Percentiles rank a stretch among this genome's conserved stretches.
Conservation (phyloP, 75 land plant species). For the Pinus taeda region DNA sequence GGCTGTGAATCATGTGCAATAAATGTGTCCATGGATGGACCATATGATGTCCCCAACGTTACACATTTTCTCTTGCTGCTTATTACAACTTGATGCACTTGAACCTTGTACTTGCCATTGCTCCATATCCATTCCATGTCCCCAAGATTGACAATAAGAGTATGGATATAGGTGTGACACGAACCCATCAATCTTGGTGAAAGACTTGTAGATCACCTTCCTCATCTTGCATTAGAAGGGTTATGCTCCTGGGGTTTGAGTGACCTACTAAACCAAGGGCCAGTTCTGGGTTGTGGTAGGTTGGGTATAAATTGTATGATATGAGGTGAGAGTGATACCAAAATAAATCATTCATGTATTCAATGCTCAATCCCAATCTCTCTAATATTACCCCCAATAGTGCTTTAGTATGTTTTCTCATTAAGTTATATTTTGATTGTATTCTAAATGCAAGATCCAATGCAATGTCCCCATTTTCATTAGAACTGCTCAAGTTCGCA, state of each 20-base stretch:
- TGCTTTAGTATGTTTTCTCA: conserved; percentile 10
- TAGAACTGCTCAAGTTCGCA: conserved; percentile 22
- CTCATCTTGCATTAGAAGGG: conserved; percentile 30
- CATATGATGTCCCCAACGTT: conserved; percentile 5
- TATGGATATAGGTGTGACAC: conserved; percentile 17
- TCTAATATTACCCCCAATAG: conserved; percentile 33
- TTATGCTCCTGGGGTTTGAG: conserved; percentile 45
- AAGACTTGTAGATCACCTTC: conserved; percentile 37
- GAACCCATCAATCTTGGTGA: conserved; percentile 28
- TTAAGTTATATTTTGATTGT: conserved; percentile 17
- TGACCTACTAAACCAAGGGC: conserved; percentile 44
- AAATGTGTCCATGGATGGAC: not conserved
- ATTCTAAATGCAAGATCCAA: conserved; percentile 40
- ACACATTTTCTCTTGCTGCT: conserved; percentile 13
- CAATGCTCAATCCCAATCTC: conserved; percentile 38
- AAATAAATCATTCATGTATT: conserved; percentile 29
- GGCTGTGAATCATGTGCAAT: not conserved
- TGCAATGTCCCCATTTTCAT: conserved; percentile 27
- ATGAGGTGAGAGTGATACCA: conserved; percentile 34
- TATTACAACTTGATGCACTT: conserved; percentile 19
- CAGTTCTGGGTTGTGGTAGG: conserved; percentile 64
- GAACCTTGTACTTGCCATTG: conserved; percentile 27
- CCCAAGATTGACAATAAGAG: conserved; percentile 34
- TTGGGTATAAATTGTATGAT: conserved; percentile 64
- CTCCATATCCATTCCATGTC: conserved; percentile 16